Evolutionary conservation across 768 basidiomycete species (phyloP).

Genomic region (Baorangia bicolor): DNA sequence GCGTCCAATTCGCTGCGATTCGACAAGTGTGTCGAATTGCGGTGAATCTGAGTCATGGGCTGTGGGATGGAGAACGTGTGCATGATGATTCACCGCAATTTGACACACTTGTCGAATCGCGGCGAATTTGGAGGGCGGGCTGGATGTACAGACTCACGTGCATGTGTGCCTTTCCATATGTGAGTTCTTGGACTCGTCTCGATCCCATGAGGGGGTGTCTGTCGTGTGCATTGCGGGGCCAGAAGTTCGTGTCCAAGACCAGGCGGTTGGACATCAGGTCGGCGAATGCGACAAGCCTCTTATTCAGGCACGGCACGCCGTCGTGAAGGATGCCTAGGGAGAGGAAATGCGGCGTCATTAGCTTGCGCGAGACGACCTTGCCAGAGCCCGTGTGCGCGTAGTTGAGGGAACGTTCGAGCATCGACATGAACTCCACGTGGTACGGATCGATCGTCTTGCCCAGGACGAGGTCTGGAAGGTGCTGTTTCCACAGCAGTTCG

Average conservation of each 20-base stretch:
- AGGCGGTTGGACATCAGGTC: neutral
- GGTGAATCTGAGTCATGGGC: too few species aligned
- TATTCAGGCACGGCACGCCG: neutral
- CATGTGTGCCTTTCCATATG: neutral
- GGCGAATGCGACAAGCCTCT: neutral
- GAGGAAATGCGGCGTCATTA: neutral
- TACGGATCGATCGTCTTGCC: neutral
- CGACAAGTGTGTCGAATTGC: too few species aligned
- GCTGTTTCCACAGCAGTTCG: neutral
- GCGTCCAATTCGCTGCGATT: too few species aligned
- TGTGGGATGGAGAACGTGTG: too few species aligned
- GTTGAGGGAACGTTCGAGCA: slow-evolving; percentile 1
- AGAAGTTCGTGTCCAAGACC: neutral
- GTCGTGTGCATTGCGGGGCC: neutral
- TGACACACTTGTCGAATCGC: too few species aligned
- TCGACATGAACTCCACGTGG: slow-evolving; percentile 6
- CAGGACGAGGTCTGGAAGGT: fast-evolving
- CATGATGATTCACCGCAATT: too few species aligned
- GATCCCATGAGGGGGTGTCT: neutral
- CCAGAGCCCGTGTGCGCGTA: slow-evolving; percentile 3
- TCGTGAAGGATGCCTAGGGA: neutral
- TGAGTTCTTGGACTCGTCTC: neutral
- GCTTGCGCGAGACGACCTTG: neutral
- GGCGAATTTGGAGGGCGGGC: too few species aligned
- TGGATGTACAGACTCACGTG: too few species aligned